These are phyloP conservation scores for Stephania japonica DNA, from an alignment of 164 flowering plant genomes.

Conservation along the genomic window DNA sequence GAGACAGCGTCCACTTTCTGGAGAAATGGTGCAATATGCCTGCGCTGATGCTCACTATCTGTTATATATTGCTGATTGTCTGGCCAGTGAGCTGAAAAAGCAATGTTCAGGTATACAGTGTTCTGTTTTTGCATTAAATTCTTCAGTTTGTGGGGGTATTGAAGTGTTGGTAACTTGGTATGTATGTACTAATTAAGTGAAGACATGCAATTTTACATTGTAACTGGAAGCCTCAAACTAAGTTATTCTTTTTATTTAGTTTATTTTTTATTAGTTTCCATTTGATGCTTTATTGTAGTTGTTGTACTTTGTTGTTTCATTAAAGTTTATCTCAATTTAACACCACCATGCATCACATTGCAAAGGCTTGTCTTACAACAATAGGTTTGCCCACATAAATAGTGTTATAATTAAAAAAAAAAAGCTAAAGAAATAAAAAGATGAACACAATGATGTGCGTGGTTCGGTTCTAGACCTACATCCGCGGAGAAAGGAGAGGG, in stretches of 20 bases:
- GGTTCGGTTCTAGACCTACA: too few relatives aligned
- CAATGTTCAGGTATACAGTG: conserved; percentile 38
- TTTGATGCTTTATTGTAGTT: background rate
- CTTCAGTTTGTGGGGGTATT: background rate
- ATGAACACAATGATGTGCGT: too few relatives aligned
- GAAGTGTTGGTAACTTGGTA: background rate
- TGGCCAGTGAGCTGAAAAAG: conserved; percentile 54
- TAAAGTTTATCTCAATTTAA: background rate
- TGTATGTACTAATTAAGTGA: background rate
- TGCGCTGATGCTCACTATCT: conserved; percentile 85
- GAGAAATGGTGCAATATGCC: conserved; percentile 87
- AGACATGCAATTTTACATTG: background rate
- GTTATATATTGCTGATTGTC: conserved; percentile 67
- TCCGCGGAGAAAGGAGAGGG: too few relatives aligned
- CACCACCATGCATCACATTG: background rate
- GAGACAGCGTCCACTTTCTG: conserved; percentile 86
- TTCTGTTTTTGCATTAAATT: conserved; percentile 1
- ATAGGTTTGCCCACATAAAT: background rate
- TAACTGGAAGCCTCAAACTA: background rate
- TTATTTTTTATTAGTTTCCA: background rate
- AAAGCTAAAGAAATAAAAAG: too few relatives aligned
- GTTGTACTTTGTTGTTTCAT: background rate
- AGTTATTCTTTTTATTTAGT: background rate
- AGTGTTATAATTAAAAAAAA: too few relatives aligned
- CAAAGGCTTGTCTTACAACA: background rate